Evolutionary conservation across 257 asterid genomes (phyloP).

Genomic region (Rehmannia glutinosa): DNA sequence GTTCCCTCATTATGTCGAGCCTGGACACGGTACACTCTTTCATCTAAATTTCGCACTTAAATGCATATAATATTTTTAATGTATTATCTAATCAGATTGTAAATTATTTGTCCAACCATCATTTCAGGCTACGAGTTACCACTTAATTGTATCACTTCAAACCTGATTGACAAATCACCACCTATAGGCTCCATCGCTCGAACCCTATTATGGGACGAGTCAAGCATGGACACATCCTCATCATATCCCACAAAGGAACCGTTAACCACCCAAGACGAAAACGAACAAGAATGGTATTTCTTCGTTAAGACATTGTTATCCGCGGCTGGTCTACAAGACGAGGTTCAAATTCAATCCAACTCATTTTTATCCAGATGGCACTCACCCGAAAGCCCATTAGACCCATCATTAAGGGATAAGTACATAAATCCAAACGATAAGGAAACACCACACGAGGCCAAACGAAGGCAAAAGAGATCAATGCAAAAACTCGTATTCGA

Average conservation of each 20-base stretch:
- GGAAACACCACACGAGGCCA: constrained; percentile 61
- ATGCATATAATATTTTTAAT: no score
- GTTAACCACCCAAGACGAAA: constrained; percentile 44
- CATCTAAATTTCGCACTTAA: not conserved
- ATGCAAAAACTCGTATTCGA: constrained; percentile 80
- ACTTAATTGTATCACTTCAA: constrained; percentile 40
- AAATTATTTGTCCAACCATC: constrained; percentile 5
- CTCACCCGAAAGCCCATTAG: constrained; percentile 76
- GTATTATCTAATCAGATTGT: not conserved
- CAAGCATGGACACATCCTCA: constrained; percentile 59
- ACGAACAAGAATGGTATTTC: constrained; percentile 62
- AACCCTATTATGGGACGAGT: constrained; percentile 62
- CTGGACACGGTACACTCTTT: constrained; percentile 39
- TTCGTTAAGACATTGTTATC: constrained; percentile 58
- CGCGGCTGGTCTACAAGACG: constrained; percentile 56
- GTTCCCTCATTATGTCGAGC: constrained; percentile 40
- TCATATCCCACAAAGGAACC: constrained; percentile 47
- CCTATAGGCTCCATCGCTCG: constrained; percentile 94
- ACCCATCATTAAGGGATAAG: constrained; percentile 73
- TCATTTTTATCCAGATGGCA: constrained; percentile 55
- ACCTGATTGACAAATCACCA: constrained; percentile 90
- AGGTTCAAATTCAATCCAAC: constrained; percentile 33
- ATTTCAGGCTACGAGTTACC: constrained; percentile 52
- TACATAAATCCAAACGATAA: constrained; percentile 48
- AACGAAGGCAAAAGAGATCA: constrained; percentile 68